Evolutionary conservation across 306 rosid species (phyloP).

Genomic region (Dryas alaskensis): DNA sequence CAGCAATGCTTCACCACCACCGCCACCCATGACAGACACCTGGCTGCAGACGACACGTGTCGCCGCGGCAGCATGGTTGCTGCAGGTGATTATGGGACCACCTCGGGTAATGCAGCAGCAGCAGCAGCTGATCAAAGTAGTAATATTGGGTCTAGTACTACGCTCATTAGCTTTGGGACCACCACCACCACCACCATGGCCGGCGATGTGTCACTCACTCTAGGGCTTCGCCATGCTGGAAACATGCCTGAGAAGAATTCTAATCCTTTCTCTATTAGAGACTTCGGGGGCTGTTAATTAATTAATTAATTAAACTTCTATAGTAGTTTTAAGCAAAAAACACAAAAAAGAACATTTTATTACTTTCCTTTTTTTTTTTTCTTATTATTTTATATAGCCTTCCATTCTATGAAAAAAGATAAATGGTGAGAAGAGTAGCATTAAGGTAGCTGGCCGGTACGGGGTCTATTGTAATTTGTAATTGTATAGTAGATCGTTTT

Average conservation of each 20-base stretch:
- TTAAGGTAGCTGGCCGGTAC: conserved; percentile 30
- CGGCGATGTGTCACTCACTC: conserved; percentile 96
- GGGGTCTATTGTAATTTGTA: conserved; percentile 54
- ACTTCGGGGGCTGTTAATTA: conserved; percentile 61
- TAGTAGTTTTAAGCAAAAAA: conserved; percentile 12
- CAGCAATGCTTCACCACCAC: conserved; percentile 33
- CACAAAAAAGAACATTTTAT: conserved; percentile 31
- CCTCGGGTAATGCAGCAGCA: conserved; percentile 36
- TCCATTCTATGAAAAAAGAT: conserved; percentile 32
- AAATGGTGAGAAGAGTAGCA: conserved; percentile 37
- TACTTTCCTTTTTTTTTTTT: conserved; percentile 10
- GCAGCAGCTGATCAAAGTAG: conserved; percentile 6
- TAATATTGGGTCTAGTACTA: conserved; percentile 50
- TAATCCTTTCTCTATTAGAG: conserved; percentile 71
- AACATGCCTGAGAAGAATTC: conserved; percentile 50
- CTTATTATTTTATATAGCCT: conserved; percentile 5
- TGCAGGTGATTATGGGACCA: conserved; percentile 58
- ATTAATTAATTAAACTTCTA: not conserved
- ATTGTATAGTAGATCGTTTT: conserved; percentile 56
- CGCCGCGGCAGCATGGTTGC: conserved; percentile 50
- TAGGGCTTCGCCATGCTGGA: conserved; percentile 96
- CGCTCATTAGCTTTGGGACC: conserved; percentile 84
- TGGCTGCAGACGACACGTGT: conserved; percentile 56
- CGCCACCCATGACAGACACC: not conserved
- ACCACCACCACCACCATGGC: conserved; percentile 37